Percentiles rank a stretch among this genome's conserved stretches.
These are phyloP conservation scores for Torulaspora indica DNA, from an alignment of 805 yeast genomes.

Conservation along the genomic window DNA sequence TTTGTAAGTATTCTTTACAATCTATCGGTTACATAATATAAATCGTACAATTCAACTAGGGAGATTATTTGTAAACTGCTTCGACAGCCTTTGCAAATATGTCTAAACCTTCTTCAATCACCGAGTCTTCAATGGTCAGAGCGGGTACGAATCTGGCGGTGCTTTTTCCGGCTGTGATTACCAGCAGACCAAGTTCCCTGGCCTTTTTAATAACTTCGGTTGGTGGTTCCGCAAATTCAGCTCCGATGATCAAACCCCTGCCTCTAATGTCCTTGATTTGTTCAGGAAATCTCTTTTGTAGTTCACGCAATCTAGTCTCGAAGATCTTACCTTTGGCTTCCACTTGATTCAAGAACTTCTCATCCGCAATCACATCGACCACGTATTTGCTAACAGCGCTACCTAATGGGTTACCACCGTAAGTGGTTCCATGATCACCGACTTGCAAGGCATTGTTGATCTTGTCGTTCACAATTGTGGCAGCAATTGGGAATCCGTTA, in stretches of 20 bases:
- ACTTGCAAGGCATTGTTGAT: constrained; percentile 69
- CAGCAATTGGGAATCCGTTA: constrained; percentile 95
- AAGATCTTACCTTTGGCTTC: constrained; percentile 56
- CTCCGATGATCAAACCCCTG: constrained; percentile 79
- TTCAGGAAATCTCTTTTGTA: constrained; percentile 54
- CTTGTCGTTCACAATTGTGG: constrained; percentile 77
- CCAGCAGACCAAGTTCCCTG: constrained; percentile 72
- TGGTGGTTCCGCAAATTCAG: constrained; percentile 69
- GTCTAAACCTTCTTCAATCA: constrained; percentile 63
- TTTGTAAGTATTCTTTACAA: constrained; percentile 3
- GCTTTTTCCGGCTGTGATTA: constrained; percentile 89
- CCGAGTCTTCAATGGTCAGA: constrained; percentile 68
- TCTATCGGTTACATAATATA: constrained; percentile 1
- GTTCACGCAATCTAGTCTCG: constrained; percentile 43
- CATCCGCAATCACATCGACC: constrained; percentile 57
- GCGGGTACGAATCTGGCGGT: constrained; percentile 92
- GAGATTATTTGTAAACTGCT: constrained; percentile 17
- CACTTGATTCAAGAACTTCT: constrained; percentile 58
- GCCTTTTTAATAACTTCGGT: constrained; percentile 57
- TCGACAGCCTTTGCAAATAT: constrained; percentile 53
- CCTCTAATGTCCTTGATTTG: constrained; percentile 73
- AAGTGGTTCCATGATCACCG: constrained; percentile 98
- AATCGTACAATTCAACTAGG: not conserved
- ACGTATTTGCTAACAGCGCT: constrained; percentile 77
- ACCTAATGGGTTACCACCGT: constrained; percentile 95